Base-by-base conservation (phyloP, 169 alveolate species). In the Eimeria necatrix region DNA sequence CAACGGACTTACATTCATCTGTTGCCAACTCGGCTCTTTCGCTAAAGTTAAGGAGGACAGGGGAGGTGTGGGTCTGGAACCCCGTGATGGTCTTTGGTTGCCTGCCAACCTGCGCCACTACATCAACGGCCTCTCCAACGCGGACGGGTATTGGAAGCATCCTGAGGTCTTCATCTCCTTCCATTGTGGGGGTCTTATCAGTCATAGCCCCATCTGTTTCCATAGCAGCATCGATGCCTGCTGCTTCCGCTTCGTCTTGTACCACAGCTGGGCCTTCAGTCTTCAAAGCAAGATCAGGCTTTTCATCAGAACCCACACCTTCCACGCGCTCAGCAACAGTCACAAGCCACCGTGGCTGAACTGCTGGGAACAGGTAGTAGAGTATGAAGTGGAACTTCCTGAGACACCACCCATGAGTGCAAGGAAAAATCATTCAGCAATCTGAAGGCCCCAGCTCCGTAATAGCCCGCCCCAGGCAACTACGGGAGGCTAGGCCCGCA, bases 11-110 rank as follows among this genome's bases (percentile, higher is more conserved):
- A 94, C 96, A 96, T 24, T 96, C 96, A 46, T 96, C 97, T 32
- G 95, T 94, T 59, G 96, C 97, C 84, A 96, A 93, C 88, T 96
- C 97, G 41, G 97, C 97, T 61, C 97, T 78, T 92, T 96, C 97
- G 86, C 95, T 81, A 87, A 76, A 87, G 76, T 90, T 84, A n/a
- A 95, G 95, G 46, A 96, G 94, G 52, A 99, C 99, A 26, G 99
- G 99, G 9, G 99, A 98, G 46, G 98, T 98, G 96, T 99, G 99
- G 16, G 99, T 99, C 96, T 99, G 99, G 98, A 99, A 99, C 53
- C 99, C 98, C 88, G 94, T 83, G 41, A 91, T 95, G 46, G 95
- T 74, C 84, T 87, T 87, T 49, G 96, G 96, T 59, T 93, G 94
- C 73, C 95, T 78, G 51, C 99, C 99, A 22, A 98, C 98, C 88